phyloP scores from a whole-genome alignment of 768 basidiomycete species.

The Rhizopogon roseolus region DNA sequence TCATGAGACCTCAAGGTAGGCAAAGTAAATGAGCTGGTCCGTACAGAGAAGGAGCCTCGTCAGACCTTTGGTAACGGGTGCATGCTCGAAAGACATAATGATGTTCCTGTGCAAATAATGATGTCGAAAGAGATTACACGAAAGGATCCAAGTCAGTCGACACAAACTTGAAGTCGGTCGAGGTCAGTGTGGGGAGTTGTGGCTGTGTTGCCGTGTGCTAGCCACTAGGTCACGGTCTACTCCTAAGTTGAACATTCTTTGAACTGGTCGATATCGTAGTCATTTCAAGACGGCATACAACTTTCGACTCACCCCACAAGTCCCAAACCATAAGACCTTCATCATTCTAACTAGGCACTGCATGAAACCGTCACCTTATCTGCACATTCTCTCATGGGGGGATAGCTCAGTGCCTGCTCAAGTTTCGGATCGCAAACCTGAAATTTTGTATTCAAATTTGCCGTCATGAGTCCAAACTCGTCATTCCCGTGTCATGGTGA shows the following conservation, averaged over 20 bases:
- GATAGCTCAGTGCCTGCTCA: not conserved
- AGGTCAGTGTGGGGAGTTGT: not conserved
- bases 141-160: too few relatives aligned
- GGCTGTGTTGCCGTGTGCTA: not conserved
- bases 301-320: not conserved
- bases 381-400: not conserved
- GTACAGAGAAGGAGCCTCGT: not conserved
- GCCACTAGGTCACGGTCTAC: too few relatives aligned
- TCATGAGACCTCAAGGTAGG: slow-evolving; percentile 64
- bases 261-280: too few relatives aligned
- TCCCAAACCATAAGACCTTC: not conserved
- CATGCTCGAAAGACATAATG: slow-evolving; percentile 77
- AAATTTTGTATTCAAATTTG: too few relatives aligned
- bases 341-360: not conserved
- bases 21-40: not conserved
- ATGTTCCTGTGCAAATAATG: not conserved
- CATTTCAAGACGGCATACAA: too few relatives aligned
- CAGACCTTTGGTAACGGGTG: slow-evolving; percentile 79
- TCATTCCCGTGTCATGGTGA: not conserved
- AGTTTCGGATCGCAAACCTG: not conserved
- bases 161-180: too few relatives aligned
- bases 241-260: too few relatives aligned
- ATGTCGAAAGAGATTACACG: too few relatives aligned
- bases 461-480: not conserved
- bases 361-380: not conserved